Conservation (phyloP, 163 green algal genomes). For the Scenedesmus sp. region DNA sequence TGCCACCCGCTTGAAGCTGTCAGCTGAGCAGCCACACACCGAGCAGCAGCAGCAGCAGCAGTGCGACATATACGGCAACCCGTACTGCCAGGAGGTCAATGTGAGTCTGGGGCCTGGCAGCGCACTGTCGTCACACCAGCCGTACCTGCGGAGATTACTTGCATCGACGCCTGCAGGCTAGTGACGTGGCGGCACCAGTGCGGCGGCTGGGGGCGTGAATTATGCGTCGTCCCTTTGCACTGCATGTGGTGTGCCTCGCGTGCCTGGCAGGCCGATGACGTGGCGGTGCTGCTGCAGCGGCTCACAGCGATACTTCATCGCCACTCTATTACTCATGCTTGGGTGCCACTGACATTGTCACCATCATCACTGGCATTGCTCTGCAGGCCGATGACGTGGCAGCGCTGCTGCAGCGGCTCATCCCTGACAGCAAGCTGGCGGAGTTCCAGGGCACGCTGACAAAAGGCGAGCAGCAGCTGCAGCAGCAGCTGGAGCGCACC, state of each 20-base stretch:
- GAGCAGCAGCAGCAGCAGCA: background rate
- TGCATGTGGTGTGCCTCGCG: too few species aligned
- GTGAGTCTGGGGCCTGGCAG: background rate
- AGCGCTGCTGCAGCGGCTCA: slow-evolving; percentile 16
- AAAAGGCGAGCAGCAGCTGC: slow-evolving; percentile 17
- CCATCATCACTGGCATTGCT: too few species aligned
- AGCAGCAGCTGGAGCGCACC: background rate
- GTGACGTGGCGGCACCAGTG: background rate
- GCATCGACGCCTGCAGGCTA: background rate
- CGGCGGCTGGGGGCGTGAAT: background rate
- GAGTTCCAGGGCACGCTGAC: slow-evolving; percentile 16
- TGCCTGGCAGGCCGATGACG: background rate
- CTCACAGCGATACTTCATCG: too few species aligned
- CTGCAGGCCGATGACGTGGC: background rate
- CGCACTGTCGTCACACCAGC: background rate
- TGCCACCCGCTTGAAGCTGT: slow-evolving; percentile 6
- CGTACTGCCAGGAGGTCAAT: background rate
- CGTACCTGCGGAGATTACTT: background rate
- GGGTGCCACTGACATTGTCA: too few species aligned
- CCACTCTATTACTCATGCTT: too few species aligned
- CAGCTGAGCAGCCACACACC: background rate
- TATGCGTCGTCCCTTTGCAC: background rate
- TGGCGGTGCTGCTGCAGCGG: background rate
- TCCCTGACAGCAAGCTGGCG: slow-evolving; percentile 3
- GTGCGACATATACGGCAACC: slow-evolving; percentile 1